Conservation (phyloP, 2,329 filamentous ascomycete species). For the Macroventuria anomochaeta region DNA sequence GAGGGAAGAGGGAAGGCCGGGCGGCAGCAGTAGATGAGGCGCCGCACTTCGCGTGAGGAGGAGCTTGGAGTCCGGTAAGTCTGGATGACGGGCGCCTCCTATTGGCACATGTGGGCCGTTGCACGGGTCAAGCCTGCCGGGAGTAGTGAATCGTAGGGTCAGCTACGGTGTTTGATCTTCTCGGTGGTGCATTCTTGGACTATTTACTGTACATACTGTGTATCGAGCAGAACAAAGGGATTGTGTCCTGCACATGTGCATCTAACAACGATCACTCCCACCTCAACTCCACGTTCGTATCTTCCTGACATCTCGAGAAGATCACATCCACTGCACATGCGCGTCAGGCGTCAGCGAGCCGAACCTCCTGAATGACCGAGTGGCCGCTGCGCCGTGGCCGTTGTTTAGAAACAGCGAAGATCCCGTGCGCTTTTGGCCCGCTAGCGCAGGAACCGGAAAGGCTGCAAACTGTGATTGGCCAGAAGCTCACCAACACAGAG, state of each 20-base stretch:
- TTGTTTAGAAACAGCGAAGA: constrained; percentile 28
- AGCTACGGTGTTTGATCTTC: constrained; percentile 38
- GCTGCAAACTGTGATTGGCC: constrained; percentile 26
- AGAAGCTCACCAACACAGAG: constrained; percentile 20
- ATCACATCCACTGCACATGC: constrained; percentile 11
- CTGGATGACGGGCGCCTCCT: constrained; percentile 32
- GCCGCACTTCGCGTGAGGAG: constrained; percentile 26
- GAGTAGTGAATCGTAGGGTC: constrained; percentile 17
- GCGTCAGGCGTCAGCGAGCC: constrained; percentile 1
- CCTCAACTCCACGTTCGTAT: constrained; percentile 8
- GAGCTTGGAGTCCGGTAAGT: constrained; percentile 27
- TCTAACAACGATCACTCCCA: background rate
- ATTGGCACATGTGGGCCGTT: constrained; percentile 30
- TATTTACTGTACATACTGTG: constrained; percentile 14
- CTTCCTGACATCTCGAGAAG: constrained; percentile 7
- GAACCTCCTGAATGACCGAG: constrained; percentile 21
- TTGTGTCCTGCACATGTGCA: background rate
- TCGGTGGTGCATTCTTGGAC: constrained; percentile 20
- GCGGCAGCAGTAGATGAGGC: constrained; percentile 46
- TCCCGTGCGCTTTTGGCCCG: constrained; percentile 3
- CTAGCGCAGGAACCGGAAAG: constrained; percentile 33
- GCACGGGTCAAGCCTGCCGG: constrained; percentile 32
- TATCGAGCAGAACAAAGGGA: background rate
- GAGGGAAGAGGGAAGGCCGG: constrained; percentile 35
- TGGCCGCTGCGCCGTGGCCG: constrained; percentile 24